These are phyloP conservation scores for Komagataella populi DNA, from an alignment of 805 yeast species.

Conservation along the genomic window DNA sequence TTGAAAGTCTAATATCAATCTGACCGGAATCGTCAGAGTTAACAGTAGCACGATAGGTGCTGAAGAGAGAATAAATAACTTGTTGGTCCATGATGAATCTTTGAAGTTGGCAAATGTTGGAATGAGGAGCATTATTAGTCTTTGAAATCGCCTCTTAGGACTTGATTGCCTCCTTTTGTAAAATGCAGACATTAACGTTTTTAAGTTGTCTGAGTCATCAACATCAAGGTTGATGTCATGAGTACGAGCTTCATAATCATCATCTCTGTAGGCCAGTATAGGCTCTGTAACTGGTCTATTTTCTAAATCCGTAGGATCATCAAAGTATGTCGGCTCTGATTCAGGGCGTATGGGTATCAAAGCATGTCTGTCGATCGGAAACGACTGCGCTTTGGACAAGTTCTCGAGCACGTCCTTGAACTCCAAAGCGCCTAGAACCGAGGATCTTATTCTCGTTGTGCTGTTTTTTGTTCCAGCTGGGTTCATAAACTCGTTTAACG, in stretches of 20 bases:
- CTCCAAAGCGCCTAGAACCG: slow-evolving; percentile 7
- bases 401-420: slow-evolving; percentile 4
- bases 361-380: background rate
- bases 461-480: background rate
- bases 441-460: slow-evolving; percentile 1
- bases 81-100: background rate
- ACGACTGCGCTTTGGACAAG: slow-evolving; percentile 3
- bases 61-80: background rate
- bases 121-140: background rate
- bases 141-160: background rate
- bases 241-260: slow-evolving; percentile 1
- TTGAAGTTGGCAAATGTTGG: background rate
- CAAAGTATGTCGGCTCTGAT: background rate
- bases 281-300: background rate
- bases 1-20: slow-evolving; percentile 9
- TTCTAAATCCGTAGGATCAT: background rate
- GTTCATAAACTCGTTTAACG: background rate
- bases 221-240: slow-evolving; percentile 1
- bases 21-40: slow-evolving; percentile 20
- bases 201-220: slow-evolving; percentile 2
- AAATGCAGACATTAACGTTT: slow-evolving; percentile 4
- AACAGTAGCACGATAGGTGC: slow-evolving; percentile 16
- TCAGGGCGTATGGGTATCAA: background rate
- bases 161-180: background rate
- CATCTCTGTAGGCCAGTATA: background rate